Conservation (phyloP, 495 filamentous ascomycete species). For the Penicillium manginii region DNA sequence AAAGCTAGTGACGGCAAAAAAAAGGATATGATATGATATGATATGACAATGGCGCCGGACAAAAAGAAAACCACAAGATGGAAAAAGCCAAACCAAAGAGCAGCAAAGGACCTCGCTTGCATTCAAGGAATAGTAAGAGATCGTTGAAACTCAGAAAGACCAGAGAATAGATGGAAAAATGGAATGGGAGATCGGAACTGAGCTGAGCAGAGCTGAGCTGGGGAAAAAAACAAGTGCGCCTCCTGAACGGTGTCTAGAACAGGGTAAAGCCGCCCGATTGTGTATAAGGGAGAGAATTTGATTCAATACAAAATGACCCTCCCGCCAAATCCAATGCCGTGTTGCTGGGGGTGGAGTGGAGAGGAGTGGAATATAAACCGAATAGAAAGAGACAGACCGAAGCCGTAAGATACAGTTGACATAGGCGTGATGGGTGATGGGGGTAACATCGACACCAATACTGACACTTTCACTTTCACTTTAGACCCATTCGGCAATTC, state of each 20-base stretch:
- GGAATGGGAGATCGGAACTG: background rate
- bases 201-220: too few relatives aligned
- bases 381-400: too few relatives aligned
- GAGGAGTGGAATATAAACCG: too few relatives aligned
- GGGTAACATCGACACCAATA: background rate
- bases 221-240: background rate
- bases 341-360: background rate
- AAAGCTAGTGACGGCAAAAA: slow-evolving; percentile 15
- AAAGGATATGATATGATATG: slow-evolving; percentile 5
- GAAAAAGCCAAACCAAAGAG: slow-evolving; percentile 1
- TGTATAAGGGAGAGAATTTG: slow-evolving; percentile 1
- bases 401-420: too few relatives aligned
- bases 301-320: slow-evolving; percentile 1
- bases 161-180: background rate
- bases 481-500: too few relatives aligned
- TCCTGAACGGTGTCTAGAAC: background rate
- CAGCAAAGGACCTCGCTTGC: slow-evolving; percentile 32
- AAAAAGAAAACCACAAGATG: slow-evolving; percentile 20
- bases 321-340: background rate
- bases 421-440: too few relatives aligned
- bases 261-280: background rate
- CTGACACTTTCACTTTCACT: too few relatives aligned
- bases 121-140: slow-evolving; percentile 10
- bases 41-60: slow-evolving; percentile 30
- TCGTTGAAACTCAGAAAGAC: background rate